Percentiles rank a stretch among this genome's conserved stretches.
phyloP scores from a whole-genome alignment of 1,284 basidiomycete genomes.

The Pisolithus thermaeus region DNA sequence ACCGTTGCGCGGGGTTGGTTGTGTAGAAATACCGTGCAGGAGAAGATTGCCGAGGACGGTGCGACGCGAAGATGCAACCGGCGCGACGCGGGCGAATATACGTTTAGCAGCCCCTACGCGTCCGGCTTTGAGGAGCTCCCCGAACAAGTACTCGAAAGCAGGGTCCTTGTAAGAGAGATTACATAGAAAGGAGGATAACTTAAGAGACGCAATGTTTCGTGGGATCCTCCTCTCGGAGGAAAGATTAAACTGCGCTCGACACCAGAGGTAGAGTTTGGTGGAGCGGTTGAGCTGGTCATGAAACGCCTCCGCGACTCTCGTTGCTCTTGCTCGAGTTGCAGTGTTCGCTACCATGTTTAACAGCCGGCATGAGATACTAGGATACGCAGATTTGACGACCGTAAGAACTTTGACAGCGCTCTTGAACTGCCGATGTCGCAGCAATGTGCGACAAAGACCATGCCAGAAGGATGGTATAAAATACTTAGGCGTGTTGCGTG shows the following conservation, averaged over 20 bases:
- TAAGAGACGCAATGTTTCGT: constrained; percentile 12
- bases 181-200: constrained; percentile 16
- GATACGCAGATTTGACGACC: constrained; percentile 8
- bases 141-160: constrained; percentile 13
- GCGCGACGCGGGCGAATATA: constrained; percentile 30
- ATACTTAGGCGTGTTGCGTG: constrained; percentile 11
- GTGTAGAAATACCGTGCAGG: constrained; percentile 38
- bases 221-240: background rate
- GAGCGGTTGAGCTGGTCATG: background rate
- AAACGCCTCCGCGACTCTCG: constrained; percentile 1
- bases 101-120: constrained; percentile 38
- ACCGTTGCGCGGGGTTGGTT: constrained; percentile 32
- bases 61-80: constrained; percentile 27
- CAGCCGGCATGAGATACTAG: constrained; percentile 10
- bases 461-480: constrained; percentile 20
- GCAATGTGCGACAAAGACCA: constrained; percentile 16
- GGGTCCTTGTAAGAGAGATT: constrained; percentile 2
- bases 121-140: constrained; percentile 20
- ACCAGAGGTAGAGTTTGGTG: background rate
- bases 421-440: constrained; percentile 17
- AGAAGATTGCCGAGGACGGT: constrained; percentile 52
- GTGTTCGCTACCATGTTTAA: constrained; percentile 5
- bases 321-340: constrained; percentile 9
- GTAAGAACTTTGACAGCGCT: constrained; percentile 11
- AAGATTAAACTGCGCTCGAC: background rate